Percentiles rank a stretch among this genome's conserved stretches.
These are phyloP conservation scores for Mortierella sp. DNA, from an alignment of 371 early-diverging fungal species.

Conservation along the genomic window DNA sequence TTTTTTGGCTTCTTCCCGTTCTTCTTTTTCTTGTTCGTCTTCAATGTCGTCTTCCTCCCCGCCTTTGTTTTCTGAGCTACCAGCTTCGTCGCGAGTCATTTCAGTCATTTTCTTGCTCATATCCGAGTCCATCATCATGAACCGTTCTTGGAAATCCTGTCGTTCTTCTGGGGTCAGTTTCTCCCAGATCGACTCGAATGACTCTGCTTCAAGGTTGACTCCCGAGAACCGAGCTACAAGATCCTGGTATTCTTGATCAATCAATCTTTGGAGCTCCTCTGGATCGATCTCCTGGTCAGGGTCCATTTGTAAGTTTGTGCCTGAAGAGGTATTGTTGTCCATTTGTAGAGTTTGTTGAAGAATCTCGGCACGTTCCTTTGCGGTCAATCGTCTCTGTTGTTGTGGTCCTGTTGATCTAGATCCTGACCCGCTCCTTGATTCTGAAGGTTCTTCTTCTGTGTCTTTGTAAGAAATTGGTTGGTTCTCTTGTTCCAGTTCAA, in stretches of 20 bases:
- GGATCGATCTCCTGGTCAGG: conserved; percentile 22
- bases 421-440: background rate
- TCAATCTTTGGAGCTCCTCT: conserved; percentile 25
- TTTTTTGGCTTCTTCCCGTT: conserved; percentile 27
- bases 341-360: conserved; percentile 27
- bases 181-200: conserved; percentile 63
- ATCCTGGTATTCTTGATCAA: conserved; percentile 57
- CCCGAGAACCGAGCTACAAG: conserved; percentile 58
- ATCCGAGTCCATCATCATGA: conserved; percentile 16
- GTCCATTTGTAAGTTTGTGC: conserved; percentile 13
- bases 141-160: conserved; percentile 59
- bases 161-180: conserved; percentile 63
- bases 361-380: conserved; percentile 36
- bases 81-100: background rate
- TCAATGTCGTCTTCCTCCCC: conserved; percentile 1
- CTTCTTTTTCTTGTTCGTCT: conserved; percentile 36
- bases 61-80: background rate
- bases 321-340: conserved; percentile 14
- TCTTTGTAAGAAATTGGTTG: background rate
- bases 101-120: conserved; percentile 4
- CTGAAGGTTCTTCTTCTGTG: background rate
- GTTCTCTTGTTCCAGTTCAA: conserved; percentile 23
- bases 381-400: conserved; percentile 20
- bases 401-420: background rate
- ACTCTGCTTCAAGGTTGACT: conserved; percentile 64